These are phyloP conservation scores for Wakefieldia striispora DNA, from an alignment of 768 basidiomycete genomes.

Conservation along the genomic window DNA sequence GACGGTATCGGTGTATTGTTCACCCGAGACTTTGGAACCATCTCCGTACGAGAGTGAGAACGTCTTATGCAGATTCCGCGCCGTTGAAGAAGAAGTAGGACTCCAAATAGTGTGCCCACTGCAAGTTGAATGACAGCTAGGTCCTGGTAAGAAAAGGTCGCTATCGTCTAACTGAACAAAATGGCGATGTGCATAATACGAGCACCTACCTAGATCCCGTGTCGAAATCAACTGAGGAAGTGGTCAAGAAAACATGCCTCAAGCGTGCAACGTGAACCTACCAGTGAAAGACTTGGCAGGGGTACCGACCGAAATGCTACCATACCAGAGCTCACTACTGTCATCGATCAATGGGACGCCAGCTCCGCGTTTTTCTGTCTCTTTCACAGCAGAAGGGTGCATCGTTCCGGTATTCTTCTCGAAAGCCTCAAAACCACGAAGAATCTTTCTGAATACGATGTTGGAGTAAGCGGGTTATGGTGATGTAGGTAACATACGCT, in stretches of 20 bases:
- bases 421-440: not conserved
- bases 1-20: slow-evolving; percentile 36
- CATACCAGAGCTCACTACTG: slow-evolving; percentile 5
- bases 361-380: not conserved
- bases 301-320: slow-evolving; percentile 10
- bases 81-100: slow-evolving; percentile 23
- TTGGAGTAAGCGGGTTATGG: too few species aligned
- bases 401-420: not conserved
- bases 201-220: slow-evolving; percentile 16
- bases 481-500: slow-evolving; percentile 1
- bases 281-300: slow-evolving; percentile 1
- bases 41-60: slow-evolving; percentile 38
- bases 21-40: slow-evolving; percentile 31
- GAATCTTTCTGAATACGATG: not conserved
- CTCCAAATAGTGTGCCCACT: slow-evolving; percentile 27
- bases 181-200: not conserved
- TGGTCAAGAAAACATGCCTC: not conserved
- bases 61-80: slow-evolving; percentile 16
- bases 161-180: slow-evolving; percentile 1
- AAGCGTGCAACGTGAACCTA: not conserved
- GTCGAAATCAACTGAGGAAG: slow-evolving; percentile 22
- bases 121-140: slow-evolving; percentile 20
- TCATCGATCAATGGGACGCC: not conserved
- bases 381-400: not conserved
- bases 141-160: slow-evolving; percentile 13